A percentile compares a stretch with the other conserved stretches of the same genome.
Conservation (phyloP, 148 eudicot genomes). For the Euryodendron excelsum region DNA sequence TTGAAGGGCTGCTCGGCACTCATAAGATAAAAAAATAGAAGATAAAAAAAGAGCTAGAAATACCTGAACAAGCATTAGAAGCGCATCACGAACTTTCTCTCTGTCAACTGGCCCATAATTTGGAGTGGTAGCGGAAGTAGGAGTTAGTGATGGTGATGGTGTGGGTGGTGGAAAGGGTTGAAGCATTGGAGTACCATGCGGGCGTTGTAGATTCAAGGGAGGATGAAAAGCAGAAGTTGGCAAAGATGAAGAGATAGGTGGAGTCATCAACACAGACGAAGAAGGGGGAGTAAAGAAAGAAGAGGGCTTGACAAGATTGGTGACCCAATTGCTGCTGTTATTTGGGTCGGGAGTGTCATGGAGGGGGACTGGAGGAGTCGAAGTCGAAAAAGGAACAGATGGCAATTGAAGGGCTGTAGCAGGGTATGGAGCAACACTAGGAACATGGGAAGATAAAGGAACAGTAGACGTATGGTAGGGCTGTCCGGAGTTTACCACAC, state of each 20-base stretch:
- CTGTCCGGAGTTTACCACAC: constrained; percentile 35
- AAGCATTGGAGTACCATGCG: constrained; percentile 66
- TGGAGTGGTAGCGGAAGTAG: constrained; percentile 31
- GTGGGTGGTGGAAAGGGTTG: constrained; percentile 84
- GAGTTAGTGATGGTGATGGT: constrained; percentile 68
- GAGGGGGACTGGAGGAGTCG: constrained; percentile 35
- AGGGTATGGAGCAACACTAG: constrained; percentile 42
- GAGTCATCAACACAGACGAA: constrained; percentile 37
- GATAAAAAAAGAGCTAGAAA: not conserved
- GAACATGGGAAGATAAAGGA: constrained; percentile 32
- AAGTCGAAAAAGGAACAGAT: constrained; percentile 32
- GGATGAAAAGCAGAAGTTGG: constrained; percentile 49
- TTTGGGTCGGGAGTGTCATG: constrained; percentile 39
- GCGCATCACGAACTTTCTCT: constrained; percentile 63
- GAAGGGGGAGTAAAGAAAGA: constrained; percentile 55
- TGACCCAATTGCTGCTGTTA: constrained; percentile 37
- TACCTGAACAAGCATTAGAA: constrained; percentile 61
- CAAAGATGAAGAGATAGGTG: constrained; percentile 40
- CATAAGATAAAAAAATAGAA: not conserved
- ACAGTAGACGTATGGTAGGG: constrained; percentile 32
- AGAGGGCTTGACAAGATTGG: constrained; percentile 66
- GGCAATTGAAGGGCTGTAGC: constrained; percentile 36
- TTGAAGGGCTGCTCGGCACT: too few relatives aligned
- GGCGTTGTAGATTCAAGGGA: constrained; percentile 49
- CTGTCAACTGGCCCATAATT: constrained; percentile 40